Base-by-base conservation (phyloP, 2,329 filamentous ascomycete genomes). In the Fusarium sp. region DNA sequence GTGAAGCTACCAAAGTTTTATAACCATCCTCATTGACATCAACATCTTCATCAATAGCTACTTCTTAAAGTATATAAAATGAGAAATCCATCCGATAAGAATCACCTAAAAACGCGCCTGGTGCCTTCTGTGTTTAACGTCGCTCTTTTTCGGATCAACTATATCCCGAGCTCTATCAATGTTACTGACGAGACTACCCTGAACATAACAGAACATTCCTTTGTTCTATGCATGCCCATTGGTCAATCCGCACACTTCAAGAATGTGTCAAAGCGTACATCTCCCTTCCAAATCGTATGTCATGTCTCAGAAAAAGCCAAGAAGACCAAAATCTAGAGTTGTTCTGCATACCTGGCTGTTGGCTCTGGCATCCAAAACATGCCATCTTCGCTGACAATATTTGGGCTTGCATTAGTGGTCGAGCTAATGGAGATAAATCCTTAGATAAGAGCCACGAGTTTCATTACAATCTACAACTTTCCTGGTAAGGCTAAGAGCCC, bases 151-250 rank as follows among this genome's bases (percentile, higher is more conserved):
- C 34, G 16, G 16, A 5, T 37, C 2, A 37, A 37, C 5, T 11
- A 4, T 37, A n/a, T 37, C 4, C 34, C 16, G 34, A 11, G 0
- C 1, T 37, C 9, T 18, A 5, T 37, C 0, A 7, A 11, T 6
- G 34, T n/a, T 37, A 5, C 34, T 37, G 5, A 12, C 34, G 5
- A n/a, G 34, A n/a, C 34, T 12, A 37, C 34, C 34, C 34, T 37
- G 34, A n/a, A 37, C 18, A 37, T 9, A 3, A 6, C 34, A 7
- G 2, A 37, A 4, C 18, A 37, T n/a, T n/a, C 1, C 10, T 12
- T 12, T 12, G 34, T 12, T n/a, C 18, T 4, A n/a, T 2, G 16
- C 0, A 7, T 37, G 3, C 3, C 0, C 5, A n/a, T 2, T 2
- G 3, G 2, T 12, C 34, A 12, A 12, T 37, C 0, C 0, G 18